Evolutionary conservation across 257 asterid genomes (phyloP).

Genomic region (Leonotis leonurus): DNA sequence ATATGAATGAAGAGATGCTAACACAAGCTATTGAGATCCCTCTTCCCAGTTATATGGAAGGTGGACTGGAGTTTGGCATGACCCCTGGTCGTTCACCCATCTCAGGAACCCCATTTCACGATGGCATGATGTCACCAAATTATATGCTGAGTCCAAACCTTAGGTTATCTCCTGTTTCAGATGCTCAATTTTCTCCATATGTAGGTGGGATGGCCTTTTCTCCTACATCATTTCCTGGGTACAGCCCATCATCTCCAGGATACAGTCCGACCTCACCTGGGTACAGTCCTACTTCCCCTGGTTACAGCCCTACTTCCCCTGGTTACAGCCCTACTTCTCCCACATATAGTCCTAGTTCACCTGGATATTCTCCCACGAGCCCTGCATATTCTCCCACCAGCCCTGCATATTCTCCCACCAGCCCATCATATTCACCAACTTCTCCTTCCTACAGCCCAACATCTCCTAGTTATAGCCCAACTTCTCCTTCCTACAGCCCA

Average conservation of each 20-base stretch:
- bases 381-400: conserved; percentile 93
- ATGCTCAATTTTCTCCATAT: conserved; percentile 89
- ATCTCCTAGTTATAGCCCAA: conserved; percentile 78
- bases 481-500: conserved; percentile 80
- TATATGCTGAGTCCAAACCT: conserved; percentile 73
- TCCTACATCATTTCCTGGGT: conserved; percentile 78
- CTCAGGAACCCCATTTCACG: conserved; percentile 80
- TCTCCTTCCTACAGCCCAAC: conserved; percentile 91
- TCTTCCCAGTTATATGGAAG: conserved; percentile 91
- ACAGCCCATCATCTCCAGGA: conserved; percentile 62
- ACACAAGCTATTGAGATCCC: conserved; percentile 88
- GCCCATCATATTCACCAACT: conserved; percentile 70
- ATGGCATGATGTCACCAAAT: conserved; percentile 93
- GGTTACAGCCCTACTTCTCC: conserved; percentile 93
- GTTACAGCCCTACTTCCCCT: conserved; percentile 83
- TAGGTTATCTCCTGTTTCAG: conserved; percentile 65
- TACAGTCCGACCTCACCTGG: conserved; percentile 91
- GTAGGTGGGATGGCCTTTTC: conserved; percentile 83
- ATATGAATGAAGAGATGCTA: conserved; percentile 86
- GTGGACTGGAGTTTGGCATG: conserved; percentile 87
- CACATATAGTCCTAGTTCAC: conserved; percentile 87
- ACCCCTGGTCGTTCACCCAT: conserved; percentile 91
- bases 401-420: conserved; percentile 85
- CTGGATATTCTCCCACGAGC: conserved; percentile 88
- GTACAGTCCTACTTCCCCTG: conserved; percentile 81